Evolutionary conservation across 2,329 filamentous ascomycete species (phyloP).

Genomic region (Pseudomassariella vexata): DNA sequence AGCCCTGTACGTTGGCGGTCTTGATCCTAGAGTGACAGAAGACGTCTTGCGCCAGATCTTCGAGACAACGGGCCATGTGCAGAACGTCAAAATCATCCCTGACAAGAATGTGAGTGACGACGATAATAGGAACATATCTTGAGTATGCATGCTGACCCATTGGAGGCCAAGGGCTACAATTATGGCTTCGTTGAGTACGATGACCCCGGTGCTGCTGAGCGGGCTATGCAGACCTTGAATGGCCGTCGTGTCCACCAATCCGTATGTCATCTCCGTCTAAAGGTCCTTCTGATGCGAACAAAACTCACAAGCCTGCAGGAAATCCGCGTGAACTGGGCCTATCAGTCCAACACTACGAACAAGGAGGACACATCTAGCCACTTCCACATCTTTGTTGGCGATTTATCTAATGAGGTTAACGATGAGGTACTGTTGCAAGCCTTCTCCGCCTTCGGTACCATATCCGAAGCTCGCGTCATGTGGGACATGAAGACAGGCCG

Average conservation of each 20-base stretch:
- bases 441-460: slow-evolving; percentile 90
- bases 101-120: slow-evolving; percentile 87
- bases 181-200: slow-evolving; percentile 99
- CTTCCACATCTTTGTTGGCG: slow-evolving; percentile 98
- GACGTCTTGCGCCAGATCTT: slow-evolving; percentile 97
- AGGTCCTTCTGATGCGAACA: not conserved
- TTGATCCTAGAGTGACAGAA: slow-evolving; percentile 93
- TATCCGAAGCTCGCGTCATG: slow-evolving; percentile 98
- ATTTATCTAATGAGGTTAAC: slow-evolving; percentile 97
- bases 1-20: slow-evolving; percentile 88
- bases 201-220: slow-evolving; percentile 91
- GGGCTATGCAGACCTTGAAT: slow-evolving; percentile 95
- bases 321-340: slow-evolving; percentile 99
- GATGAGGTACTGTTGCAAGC: slow-evolving; percentile 91
- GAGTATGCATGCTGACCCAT: not conserved
- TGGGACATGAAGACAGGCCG: slow-evolving; percentile 99
- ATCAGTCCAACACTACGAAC: slow-evolving; percentile 87
- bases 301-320: slow-evolving; percentile 52
- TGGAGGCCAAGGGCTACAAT: slow-evolving; percentile 77
- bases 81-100: slow-evolving; percentile 98
- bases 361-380: slow-evolving; percentile 98
- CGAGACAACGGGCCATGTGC: slow-evolving; percentile 95
- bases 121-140: not conserved
- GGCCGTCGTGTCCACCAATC: slow-evolving; percentile 92
- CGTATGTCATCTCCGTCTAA: slow-evolving; percentile 47